Conservation (phyloP, 306 rosid genomes). For the Lagenaria siceraria region DNA sequence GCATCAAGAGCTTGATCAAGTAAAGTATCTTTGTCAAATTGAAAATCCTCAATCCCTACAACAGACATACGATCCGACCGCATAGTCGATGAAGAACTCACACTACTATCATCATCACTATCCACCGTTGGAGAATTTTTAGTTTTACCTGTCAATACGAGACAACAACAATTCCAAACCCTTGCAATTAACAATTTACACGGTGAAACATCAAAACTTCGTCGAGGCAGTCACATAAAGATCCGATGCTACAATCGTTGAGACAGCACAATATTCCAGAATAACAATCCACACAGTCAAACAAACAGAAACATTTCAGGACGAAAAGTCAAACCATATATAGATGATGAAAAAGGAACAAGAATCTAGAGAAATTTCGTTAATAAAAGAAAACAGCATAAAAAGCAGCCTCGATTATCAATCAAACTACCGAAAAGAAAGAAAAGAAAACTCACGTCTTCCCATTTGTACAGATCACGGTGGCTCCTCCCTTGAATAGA, state of each 20-base stretch:
- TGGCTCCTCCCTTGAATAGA: constrained; percentile 20
- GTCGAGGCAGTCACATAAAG: background rate
- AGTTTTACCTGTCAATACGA: constrained; percentile 41
- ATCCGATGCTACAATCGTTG: too few species aligned
- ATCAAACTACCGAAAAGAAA: background rate
- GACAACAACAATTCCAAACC: constrained; percentile 1
- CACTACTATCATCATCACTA: constrained; percentile 77
- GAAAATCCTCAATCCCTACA: constrained; percentile 45
- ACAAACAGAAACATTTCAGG: background rate
- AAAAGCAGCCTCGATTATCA: background rate
- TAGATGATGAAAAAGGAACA: background rate
- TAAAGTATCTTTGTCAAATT: constrained; percentile 47
- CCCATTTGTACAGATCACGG: constrained; percentile 42
- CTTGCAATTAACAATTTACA: background rate
- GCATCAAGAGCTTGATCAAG: constrained; percentile 89
- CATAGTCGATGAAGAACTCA: constrained; percentile 59
- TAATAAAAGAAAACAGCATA: background rate
- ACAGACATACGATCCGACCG: constrained; percentile 51
- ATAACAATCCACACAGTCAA: background rate
- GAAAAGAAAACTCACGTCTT: constrained; percentile 56
- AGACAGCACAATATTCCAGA: background rate
- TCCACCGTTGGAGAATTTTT: constrained; percentile 55
- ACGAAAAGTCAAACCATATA: background rate
- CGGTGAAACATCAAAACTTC: background rate
- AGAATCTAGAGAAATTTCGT: background rate